Evolutionary conservation across 192 early-diverging fungal genomes (phyloP).

Genomic region (Entomortierella beljakovae): DNA sequence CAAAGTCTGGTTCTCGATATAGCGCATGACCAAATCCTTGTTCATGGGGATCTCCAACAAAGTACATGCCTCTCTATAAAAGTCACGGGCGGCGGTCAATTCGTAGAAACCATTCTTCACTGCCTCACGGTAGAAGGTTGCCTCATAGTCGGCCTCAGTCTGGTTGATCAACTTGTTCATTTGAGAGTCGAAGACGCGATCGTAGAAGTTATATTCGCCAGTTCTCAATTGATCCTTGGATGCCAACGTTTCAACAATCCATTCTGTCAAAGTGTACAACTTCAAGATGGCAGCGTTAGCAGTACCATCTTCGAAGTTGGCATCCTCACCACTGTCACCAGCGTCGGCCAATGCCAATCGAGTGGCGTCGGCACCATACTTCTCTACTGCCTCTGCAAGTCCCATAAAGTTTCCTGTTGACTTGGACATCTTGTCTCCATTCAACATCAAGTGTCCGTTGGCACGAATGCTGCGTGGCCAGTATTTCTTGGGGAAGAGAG

Average conservation of each 20-base stretch:
- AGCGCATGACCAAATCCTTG: slow-evolving; percentile 82
- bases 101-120: slow-evolving; percentile 94
- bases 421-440: slow-evolving; percentile 98
- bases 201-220: slow-evolving; percentile 77
- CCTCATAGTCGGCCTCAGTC: slow-evolving; percentile 79
- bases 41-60: slow-evolving; percentile 83
- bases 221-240: slow-evolving; percentile 59
- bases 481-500: slow-evolving; percentile 89
- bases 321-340: slow-evolving; percentile 96
- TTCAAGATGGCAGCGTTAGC: slow-evolving; percentile 96
- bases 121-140: slow-evolving; percentile 92
- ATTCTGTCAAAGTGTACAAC: slow-evolving; percentile 90
- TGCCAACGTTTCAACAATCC: slow-evolving; percentile 81
- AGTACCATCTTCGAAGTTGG: slow-evolving; percentile 96
- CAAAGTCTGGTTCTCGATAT: slow-evolving; percentile 87
- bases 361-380: slow-evolving; percentile 96
- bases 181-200: slow-evolving; percentile 92
- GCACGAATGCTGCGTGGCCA: slow-evolving; percentile 91
- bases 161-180: slow-evolving; percentile 80
- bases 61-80: slow-evolving; percentile 85
- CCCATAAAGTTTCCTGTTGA: slow-evolving; percentile 97
- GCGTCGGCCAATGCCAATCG: slow-evolving; percentile 96
- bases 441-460: slow-evolving; percentile 97
- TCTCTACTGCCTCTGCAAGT: slow-evolving; percentile 78
- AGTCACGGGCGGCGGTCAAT: slow-evolving; percentile 84